Conservation (phyloP, 2,329 filamentous ascomycete species). For the Trichophyton verrucosum region DNA sequence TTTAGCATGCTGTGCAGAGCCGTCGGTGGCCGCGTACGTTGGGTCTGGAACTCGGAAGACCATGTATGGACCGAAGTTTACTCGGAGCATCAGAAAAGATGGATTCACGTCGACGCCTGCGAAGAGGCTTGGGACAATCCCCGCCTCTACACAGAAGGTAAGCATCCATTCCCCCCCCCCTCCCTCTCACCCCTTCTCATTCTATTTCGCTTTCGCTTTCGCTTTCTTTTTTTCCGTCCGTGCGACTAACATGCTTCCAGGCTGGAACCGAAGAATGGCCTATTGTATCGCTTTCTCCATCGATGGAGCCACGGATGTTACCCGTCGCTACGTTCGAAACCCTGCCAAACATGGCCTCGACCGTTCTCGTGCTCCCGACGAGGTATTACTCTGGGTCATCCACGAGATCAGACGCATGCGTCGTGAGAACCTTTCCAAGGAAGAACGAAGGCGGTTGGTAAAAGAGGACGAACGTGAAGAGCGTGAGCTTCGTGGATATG, state of each 20-base stretch:
- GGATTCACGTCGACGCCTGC: slow-evolving; percentile 93
- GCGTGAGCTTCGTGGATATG: slow-evolving; percentile 34
- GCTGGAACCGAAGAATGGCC: slow-evolving; percentile 91
- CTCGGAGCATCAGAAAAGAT: slow-evolving; percentile 81
- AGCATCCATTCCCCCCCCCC: slow-evolving; percentile 18
- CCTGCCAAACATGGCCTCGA: slow-evolving; percentile 50
- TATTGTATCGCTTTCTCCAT: slow-evolving; percentile 96
- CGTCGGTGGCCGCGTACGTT: slow-evolving; percentile 77
- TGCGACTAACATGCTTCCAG: slow-evolving; percentile 24
- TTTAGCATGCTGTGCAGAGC: slow-evolving; percentile 97
- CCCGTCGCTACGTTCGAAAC: slow-evolving; percentile 49
- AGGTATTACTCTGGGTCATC: slow-evolving; percentile 81
- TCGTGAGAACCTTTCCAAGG: slow-evolving; percentile 68
- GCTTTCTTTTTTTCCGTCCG: slow-evolving; percentile 6
- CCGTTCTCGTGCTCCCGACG: slow-evolving; percentile 70
- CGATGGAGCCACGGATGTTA: slow-evolving; percentile 61
- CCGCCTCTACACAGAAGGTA: slow-evolving; percentile 74
- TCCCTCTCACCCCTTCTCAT: too few relatives aligned
- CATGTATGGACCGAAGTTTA: slow-evolving; percentile 98
- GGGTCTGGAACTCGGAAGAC: slow-evolving; percentile 97
- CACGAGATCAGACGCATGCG: slow-evolving; percentile 80
- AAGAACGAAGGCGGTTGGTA: slow-evolving; percentile 45
- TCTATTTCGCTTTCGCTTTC: slow-evolving; percentile 6
- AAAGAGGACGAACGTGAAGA: slow-evolving; percentile 40
- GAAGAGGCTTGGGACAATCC: slow-evolving; percentile 95